Base-by-base conservation (phyloP, 2,329 filamentous ascomycete species). In the Fusarium pseudonygamai region DNA sequence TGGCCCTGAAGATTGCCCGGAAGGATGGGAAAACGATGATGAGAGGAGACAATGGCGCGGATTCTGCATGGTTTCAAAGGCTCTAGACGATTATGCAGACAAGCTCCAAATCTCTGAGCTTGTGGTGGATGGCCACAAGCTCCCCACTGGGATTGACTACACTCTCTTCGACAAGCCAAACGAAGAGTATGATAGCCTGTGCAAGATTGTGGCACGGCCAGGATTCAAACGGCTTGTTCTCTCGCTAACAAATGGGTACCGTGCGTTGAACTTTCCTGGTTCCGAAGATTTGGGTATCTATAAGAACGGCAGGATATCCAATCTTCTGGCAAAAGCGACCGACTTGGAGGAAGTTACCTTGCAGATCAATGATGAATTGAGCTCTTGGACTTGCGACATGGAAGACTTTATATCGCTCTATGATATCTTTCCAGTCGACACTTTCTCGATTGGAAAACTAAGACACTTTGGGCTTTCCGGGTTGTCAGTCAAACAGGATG, bases 391-490 rank as follows among this genome's bases (percentile, higher is more conserved):
- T 4, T 61, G 57, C 20, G 0, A 16, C 3, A 47, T 47, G 15
- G 0, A 42, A 47, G 22, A 66, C 12, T 70, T 5, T 7, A 0
- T 65, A 22, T 70, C 66, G 1, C 55, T 70, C 8, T 60, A 26
- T 3, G 26, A 39, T 9, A 16, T 71, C 34, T 67, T 71, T 14
- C 69, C 67, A 0, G 9, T 71, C 3, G 52, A 39, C 7, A 14
- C 0, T 10, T 49, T 43, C 0, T 46, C 52, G 3, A 5, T 0
- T 2, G 45, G 20, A 18, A 53, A 57, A 6, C 57, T 67, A 6
- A 53, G 1, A 15, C 67, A 71, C 45, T 52, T 71, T 42, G 62
- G 67, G 5, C 32, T 71, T 24, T 67, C 37, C 9, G 36, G 57
- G 2, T 30, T 71, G 0, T 2, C 15, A 42, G 61, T 47, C 5